phyloP scores from a whole-genome alignment of 1,284 basidiomycete genomes.

The Ganoderma sinense region DNA sequence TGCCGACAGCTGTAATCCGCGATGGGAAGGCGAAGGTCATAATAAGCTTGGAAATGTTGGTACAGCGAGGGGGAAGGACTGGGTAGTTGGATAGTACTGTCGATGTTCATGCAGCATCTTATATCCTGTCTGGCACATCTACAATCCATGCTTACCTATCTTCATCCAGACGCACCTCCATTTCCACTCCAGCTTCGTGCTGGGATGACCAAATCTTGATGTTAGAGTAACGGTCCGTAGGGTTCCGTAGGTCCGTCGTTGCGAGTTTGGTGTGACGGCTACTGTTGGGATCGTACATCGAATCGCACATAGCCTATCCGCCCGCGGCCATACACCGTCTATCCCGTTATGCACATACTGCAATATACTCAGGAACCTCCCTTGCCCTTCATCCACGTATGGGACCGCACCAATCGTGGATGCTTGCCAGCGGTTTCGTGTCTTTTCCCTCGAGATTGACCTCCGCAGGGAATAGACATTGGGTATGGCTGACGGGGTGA shows the following conservation, averaged over 20 bases:
- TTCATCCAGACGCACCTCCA: background rate
- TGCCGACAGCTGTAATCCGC: conserved; percentile 6
- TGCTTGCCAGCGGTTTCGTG: no score
- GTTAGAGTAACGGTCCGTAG: background rate
- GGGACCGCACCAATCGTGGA: no score
- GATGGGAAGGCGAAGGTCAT: background rate
- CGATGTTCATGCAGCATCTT: background rate
- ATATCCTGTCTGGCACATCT: background rate
- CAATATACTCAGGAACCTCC: background rate
- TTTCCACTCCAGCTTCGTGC: background rate
- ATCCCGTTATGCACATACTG: background rate
- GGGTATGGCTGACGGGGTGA: no score
- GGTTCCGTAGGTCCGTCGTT: background rate
- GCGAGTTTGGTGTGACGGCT: background rate
- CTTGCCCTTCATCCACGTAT: no score
- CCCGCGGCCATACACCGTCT: background rate
- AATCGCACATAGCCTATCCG: background rate
- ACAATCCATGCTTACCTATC: background rate
- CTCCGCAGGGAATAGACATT: no score
- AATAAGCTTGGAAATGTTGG: background rate
- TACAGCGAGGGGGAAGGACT: background rate
- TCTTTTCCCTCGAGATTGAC: no score
- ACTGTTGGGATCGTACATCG: background rate
- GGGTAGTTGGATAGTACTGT: background rate
- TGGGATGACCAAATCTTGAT: background rate